These are phyloP conservation scores for Chytriomyces confervae DNA, from an alignment of 192 early-diverging fungal genomes.

Conservation along the genomic window DNA sequence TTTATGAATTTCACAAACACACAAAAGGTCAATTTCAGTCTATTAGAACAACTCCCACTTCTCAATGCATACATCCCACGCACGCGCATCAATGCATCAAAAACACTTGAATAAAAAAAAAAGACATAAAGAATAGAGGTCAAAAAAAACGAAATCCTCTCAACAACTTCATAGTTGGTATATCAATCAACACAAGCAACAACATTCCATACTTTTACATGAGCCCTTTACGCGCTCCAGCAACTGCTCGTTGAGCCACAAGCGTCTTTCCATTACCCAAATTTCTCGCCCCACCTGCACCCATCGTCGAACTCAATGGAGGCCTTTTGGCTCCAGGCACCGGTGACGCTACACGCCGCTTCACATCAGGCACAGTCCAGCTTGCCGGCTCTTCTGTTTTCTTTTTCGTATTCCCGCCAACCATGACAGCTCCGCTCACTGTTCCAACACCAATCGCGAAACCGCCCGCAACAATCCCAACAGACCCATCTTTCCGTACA, in stretches of 20 bases:
- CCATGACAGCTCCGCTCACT: slow-evolving; percentile 1
- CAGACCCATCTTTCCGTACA: background rate
- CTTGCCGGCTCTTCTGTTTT: background rate
- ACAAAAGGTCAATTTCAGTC: no score
- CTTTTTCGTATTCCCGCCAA: background rate
- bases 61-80: no score
- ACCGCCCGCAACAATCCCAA: background rate
- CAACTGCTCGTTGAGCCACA: background rate
- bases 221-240: background rate
- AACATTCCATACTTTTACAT: background rate
- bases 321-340: background rate
- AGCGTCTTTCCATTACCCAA: background rate
- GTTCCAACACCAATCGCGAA: slow-evolving; percentile 18
- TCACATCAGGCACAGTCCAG: background rate
- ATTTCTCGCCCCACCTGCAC: background rate
- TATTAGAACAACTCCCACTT: no score
- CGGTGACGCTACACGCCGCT: background rate
- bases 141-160: no score
- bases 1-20: no score
- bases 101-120: no score
- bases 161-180: no score
- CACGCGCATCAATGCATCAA: no score
- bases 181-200: no score
- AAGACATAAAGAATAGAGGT: no score
- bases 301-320: background rate